Evolutionary conservation across 257 asterid genomes (phyloP).

Genomic region (Nyctanthes arbortristis): DNA sequence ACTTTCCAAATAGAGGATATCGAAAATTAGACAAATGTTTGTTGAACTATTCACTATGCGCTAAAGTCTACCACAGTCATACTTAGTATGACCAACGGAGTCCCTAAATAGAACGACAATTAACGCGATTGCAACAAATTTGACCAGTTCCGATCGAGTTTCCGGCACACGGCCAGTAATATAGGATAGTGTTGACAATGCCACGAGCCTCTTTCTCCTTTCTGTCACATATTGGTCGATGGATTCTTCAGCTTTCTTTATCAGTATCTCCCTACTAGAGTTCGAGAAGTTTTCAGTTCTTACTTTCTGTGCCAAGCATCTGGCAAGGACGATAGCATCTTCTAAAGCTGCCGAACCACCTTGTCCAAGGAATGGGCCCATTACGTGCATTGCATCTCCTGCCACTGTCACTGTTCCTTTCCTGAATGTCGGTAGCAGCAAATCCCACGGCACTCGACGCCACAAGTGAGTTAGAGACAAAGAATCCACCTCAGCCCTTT

Average conservation of each 20-base stretch:
- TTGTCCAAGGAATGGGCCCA: constrained; percentile 49
- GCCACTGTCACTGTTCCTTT: constrained; percentile 34
- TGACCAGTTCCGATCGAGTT: constrained; percentile 8
- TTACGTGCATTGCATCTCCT: constrained; percentile 53
- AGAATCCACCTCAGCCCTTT: constrained; percentile 26
- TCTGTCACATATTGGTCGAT: constrained; percentile 36
- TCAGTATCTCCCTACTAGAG: background rate
- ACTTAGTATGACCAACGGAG: constrained; percentile 23
- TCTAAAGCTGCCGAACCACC: constrained; percentile 44
- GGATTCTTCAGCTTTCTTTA: constrained; percentile 14
- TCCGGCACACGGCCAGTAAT: constrained; percentile 23
- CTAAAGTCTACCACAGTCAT: constrained; percentile 31
- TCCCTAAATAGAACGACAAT: constrained; percentile 27
- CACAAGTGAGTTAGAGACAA: constrained; percentile 34
- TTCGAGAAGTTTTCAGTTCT: background rate
- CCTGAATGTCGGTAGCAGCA: constrained; percentile 26
- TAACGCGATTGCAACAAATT: constrained; percentile 4
- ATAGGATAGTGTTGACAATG: constrained; percentile 33
- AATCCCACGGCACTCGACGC: constrained; percentile 46
- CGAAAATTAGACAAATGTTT: too few relatives aligned
- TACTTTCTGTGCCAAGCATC: constrained; percentile 32
- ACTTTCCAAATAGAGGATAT: too few relatives aligned
- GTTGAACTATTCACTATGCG: too few relatives aligned
- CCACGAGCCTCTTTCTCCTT: constrained; percentile 34
- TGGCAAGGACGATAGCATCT: constrained; percentile 47